These are phyloP conservation scores for Suillus cothurnatus DNA, from an alignment of 768 basidiomycete genomes.

Conservation along the genomic window DNA sequence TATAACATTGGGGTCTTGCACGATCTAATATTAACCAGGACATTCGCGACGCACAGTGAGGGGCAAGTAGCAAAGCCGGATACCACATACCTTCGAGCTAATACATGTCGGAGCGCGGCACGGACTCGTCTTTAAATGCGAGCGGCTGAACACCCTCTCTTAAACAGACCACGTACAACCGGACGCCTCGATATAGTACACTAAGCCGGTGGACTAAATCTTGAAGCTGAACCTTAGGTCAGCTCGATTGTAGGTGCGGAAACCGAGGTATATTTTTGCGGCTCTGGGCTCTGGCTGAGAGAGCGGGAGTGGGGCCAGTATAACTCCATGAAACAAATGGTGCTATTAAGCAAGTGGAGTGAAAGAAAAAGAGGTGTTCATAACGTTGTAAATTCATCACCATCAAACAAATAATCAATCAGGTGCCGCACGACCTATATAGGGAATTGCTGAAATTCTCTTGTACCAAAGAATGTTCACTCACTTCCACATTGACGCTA, in stretches of 20 bases:
- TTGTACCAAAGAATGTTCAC: background rate
- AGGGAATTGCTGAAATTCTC: background rate
- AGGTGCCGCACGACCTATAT: slow-evolving; percentile 51
- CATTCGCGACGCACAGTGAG: too few species aligned
- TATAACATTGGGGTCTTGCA: too few species aligned
- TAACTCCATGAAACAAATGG: background rate
- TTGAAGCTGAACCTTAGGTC: background rate
- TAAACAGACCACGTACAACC: background rate
- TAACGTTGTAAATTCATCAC: slow-evolving; percentile 9
- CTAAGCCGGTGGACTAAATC: background rate
- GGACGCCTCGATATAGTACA: background rate
- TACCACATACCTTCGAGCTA: too few species aligned
- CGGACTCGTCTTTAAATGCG: too few species aligned
- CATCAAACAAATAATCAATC: slow-evolving; percentile 58
- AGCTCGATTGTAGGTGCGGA: background rate
- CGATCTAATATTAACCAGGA: too few species aligned
- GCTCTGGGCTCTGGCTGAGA: background rate
- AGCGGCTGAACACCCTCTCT: too few species aligned
- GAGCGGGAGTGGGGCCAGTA: background rate
- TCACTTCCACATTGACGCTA: slow-evolving; percentile 76
- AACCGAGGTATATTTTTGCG: background rate
- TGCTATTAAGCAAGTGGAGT: background rate
- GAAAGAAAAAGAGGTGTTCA: background rate
- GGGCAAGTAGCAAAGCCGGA: too few species aligned
- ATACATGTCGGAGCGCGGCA: too few species aligned